Evolutionary conservation across 108 stramenopile genomes (phyloP).

Genomic region (Discostella stelligeroides): DNA sequence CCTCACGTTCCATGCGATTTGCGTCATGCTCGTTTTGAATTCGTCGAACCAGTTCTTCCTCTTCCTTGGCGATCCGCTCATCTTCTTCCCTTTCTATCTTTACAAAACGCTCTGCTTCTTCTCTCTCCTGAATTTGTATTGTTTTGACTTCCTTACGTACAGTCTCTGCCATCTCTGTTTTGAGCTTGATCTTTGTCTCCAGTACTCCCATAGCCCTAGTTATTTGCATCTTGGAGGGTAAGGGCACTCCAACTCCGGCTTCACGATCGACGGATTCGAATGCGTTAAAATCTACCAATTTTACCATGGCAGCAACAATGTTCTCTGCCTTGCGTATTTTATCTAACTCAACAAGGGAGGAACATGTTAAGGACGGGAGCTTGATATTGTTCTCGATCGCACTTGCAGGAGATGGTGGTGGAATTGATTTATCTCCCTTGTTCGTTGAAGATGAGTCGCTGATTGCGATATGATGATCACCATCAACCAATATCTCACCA

Average conservation of each 20-base stretch:
- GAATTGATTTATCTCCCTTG: too few species aligned
- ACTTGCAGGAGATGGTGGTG: background rate
- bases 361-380: constrained; percentile 33
- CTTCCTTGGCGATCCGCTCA: constrained; percentile 29
- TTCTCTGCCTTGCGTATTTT: constrained; percentile 45
- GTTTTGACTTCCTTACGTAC: constrained; percentile 46
- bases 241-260: constrained; percentile 11
- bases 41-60: constrained; percentile 12
- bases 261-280: background rate
- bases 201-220: constrained; percentile 43
- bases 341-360: constrained; percentile 25
- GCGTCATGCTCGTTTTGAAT: constrained; percentile 15
- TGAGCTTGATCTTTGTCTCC: constrained; percentile 47
- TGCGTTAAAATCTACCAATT: constrained; percentile 22
- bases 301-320: constrained; percentile 36
- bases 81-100: constrained; percentile 39
- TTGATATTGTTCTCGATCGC: background rate
- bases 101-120: constrained; percentile 29
- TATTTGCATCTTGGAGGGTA: constrained; percentile 52
- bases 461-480: too few species aligned
- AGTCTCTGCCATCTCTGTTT: constrained; percentile 28
- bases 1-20: constrained; percentile 16
- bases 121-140: constrained; percentile 28
- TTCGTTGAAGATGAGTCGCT: too few species aligned
- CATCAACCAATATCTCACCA: too few species aligned